phyloP scores from a whole-genome alignment of 208 protist genomes.

The Leptomonas pyrrhocoris region DNA sequence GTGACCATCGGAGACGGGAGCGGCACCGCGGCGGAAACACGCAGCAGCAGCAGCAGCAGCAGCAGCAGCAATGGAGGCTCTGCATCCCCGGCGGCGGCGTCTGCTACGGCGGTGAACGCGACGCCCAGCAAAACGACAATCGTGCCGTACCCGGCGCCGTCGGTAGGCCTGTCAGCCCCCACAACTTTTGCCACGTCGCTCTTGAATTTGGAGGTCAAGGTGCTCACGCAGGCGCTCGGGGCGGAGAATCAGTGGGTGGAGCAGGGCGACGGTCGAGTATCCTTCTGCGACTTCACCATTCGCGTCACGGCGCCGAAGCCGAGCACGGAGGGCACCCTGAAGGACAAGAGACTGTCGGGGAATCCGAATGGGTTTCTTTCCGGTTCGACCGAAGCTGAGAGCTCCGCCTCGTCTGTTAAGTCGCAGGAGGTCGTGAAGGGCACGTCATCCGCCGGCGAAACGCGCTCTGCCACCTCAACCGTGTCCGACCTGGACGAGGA shows the following conservation, averaged over 20 bases:
- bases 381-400: not conserved
- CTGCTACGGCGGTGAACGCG: not conserved
- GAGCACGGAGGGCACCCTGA: not conserved
- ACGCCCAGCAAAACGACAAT: not conserved
- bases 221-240: conserved; percentile 71
- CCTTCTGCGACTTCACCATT: conserved; percentile 71
- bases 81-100: not conserved
- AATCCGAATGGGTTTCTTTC: not conserved
- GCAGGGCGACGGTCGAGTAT: conserved; percentile 61
- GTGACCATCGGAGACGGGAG: conserved; percentile 3
- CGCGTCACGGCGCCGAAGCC: conserved; percentile 37
- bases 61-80: not conserved
- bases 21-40: not conserved
- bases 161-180: conserved; percentile 10
- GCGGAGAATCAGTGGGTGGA: conserved; percentile 76
- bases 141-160: conserved; percentile 12
- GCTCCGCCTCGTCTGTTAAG: not conserved
- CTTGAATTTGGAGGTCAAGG: conserved; percentile 76
- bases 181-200: conserved; percentile 30
- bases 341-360: conserved; percentile 4
- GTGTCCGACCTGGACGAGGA: conserved; percentile 32
- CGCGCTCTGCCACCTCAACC: not conserved
- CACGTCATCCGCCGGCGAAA: not conserved
- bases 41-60: not conserved
- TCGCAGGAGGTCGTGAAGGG: not conserved